Percentiles rank a stretch among this genome's conserved stretches.
Conservation (phyloP, 2,329 filamentous ascomycete genomes). For the Trichoderma sp. region DNA sequence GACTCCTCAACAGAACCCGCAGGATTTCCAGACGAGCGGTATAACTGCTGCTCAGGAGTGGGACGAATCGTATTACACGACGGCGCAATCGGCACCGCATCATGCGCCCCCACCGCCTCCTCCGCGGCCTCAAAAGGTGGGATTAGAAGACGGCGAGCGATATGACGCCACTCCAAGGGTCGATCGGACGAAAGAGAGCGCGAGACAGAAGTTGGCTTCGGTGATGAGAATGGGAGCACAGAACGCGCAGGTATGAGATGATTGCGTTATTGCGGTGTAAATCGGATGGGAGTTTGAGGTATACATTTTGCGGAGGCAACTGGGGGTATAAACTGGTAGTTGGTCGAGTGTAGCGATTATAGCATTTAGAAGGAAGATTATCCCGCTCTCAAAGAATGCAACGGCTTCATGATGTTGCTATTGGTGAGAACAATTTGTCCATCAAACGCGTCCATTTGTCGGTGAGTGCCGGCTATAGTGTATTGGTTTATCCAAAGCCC, state of each 20-base stretch:
- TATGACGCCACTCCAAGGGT: constrained; percentile 30
- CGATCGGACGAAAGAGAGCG: constrained; percentile 30
- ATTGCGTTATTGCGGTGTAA: neutral
- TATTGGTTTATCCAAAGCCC: too few species aligned
- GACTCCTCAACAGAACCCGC: constrained; percentile 24
- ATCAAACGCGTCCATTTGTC: neutral
- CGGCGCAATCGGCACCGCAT: constrained; percentile 22
- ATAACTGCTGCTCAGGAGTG: constrained; percentile 28
- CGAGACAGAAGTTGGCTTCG: constrained; percentile 33
- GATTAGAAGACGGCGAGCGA: constrained; percentile 34
- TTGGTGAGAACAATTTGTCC: neutral
- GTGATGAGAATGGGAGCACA: constrained; percentile 52
- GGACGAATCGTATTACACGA: constrained; percentile 30
- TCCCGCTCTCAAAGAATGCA: neutral
- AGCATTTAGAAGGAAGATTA: neutral
- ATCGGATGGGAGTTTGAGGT: neutral
- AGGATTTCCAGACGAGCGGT: constrained; percentile 20
- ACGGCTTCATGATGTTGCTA: neutral
- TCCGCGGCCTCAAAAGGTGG: constrained; percentile 38
- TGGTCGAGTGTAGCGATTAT: neutral
- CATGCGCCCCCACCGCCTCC: constrained; percentile 36
- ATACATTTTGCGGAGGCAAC: neutral
- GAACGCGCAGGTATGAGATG: neutral
- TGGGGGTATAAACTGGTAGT: neutral
- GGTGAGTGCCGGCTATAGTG: too few species aligned